Conservation (phyloP, 2,329 filamentous ascomycete genomes). For the Pseudogymnoascus sp. region DNA sequence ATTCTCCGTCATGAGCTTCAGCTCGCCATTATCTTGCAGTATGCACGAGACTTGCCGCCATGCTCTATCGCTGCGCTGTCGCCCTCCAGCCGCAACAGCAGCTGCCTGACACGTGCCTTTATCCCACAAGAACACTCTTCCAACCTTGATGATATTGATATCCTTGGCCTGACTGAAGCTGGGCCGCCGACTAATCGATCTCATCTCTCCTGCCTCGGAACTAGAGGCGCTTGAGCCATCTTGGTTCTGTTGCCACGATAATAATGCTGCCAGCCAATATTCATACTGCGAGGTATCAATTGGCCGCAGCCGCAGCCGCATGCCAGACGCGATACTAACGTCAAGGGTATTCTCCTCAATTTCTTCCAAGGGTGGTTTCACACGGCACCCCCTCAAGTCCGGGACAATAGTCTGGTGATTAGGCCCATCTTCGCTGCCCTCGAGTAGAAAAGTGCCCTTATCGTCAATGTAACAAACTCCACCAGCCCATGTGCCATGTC, state of each 20-base stretch:
- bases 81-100: slow-evolving; percentile 39
- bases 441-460: slow-evolving; percentile 65
- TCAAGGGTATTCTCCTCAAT: slow-evolving; percentile 44
- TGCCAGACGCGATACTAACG: slow-evolving; percentile 44
- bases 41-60: slow-evolving; percentile 92
- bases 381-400: slow-evolving; percentile 66
- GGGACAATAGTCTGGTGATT: slow-evolving; percentile 61
- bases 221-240: slow-evolving; percentile 10
- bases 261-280: slow-evolving; percentile 69
- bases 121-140: slow-evolving; percentile 86
- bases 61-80: slow-evolving; percentile 50
- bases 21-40: slow-evolving; percentile 86
- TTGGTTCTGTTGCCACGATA: slow-evolving; percentile 65
- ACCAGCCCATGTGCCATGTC: slow-evolving; percentile 54
- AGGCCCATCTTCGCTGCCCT: slow-evolving; percentile 57
- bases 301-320: slow-evolving; percentile 59
- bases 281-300: slow-evolving; percentile 59
- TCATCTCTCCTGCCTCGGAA: neutral
- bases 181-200: slow-evolving; percentile 33
- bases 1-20: slow-evolving; percentile 82
- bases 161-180: slow-evolving; percentile 48
- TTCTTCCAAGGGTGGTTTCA: slow-evolving; percentile 48
- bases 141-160: slow-evolving; percentile 86
- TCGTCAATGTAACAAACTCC: slow-evolving; percentile 75
- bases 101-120: slow-evolving; percentile 52